Base-by-base conservation (phyloP, 2,329 filamentous ascomycete genomes). In the Intubia oerlemansii region DNA sequence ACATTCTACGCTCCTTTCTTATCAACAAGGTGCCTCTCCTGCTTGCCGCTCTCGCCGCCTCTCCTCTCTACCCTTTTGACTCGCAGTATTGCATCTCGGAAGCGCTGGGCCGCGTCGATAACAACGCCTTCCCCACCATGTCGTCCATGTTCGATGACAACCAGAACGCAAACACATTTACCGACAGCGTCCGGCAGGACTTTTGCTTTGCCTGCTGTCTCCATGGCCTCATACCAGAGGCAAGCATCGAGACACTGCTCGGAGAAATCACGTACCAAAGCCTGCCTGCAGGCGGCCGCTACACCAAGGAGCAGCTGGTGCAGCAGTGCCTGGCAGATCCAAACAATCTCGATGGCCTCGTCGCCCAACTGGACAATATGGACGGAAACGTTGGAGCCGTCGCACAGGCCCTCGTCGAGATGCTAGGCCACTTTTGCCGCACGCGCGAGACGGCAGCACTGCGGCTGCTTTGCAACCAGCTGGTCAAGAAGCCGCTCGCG, bases 121-220 rank as follows among this genome's bases (percentile, higher is more conserved):
- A 85, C 37, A 72, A 78, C 41, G 57, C 81, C 1, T 92, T 68
- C 35, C 62, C 64, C 0, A 66, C 62, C 2, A 49, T 66, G 4
- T 64, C 63, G 3, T 53, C 57, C 26, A 66, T 69, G 58, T 68
- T 68, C 39, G 58, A 65, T 32, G 59, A 63, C 30, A 57, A 54
- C 14, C 76, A 51, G 57, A 62, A 54, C 34, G 61, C 55, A 33
- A 66, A 60, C 32, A 58, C 58, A 0, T 62, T 66, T 32, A 66
- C 64, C 0, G 63, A 69, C 32, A 65, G 57, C 24, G 62, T 66
- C 8, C 54, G 64, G 11, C 62, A 68, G 33, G 64, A 93, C 35
- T 95, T 95, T 39, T 66, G 91, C 23, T 88, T 90, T 37, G 73
- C 85, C 1, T 98, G 88, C 44, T 80, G 79, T 31, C 59, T 93